Conservation (phyloP, 441 rosid species). For the Euphorbia corollata region DNA sequence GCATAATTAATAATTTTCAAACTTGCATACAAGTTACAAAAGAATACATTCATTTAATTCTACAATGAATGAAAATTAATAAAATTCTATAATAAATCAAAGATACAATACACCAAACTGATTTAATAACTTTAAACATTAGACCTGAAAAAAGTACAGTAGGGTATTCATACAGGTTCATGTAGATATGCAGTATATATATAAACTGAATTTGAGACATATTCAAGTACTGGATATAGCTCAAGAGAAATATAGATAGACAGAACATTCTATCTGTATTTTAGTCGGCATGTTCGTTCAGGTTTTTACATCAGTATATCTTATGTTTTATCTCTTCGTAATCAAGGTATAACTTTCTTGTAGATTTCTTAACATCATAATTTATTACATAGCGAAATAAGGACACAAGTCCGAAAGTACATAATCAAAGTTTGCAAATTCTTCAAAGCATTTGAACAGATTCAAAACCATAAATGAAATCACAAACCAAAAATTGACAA, state of each 20-base stretch:
- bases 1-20: background rate
- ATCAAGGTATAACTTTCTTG: background rate
- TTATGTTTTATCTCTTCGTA: background rate
- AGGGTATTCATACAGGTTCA: background rate
- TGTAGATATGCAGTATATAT: background rate
- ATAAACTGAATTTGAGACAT: background rate
- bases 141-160: background rate
- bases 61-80: background rate
- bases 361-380: background rate
- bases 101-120: background rate
- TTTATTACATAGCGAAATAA: background rate
- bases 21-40: background rate
- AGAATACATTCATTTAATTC: background rate
- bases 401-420: background rate
- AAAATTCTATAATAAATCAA: background rate
- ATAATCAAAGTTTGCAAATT: background rate
- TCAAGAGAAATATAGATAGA: background rate
- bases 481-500: background rate
- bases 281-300: constrained; percentile 5
- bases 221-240: background rate
- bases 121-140: background rate
- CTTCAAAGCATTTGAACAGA: constrained; percentile 4
- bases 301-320: background rate
- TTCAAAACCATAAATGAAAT: constrained; percentile 11
- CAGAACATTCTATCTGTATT: background rate